These are phyloP conservation scores for Aureobasidium lini DNA, from an alignment of 2,329 filamentous ascomycete species.

Conservation along the genomic window DNA sequence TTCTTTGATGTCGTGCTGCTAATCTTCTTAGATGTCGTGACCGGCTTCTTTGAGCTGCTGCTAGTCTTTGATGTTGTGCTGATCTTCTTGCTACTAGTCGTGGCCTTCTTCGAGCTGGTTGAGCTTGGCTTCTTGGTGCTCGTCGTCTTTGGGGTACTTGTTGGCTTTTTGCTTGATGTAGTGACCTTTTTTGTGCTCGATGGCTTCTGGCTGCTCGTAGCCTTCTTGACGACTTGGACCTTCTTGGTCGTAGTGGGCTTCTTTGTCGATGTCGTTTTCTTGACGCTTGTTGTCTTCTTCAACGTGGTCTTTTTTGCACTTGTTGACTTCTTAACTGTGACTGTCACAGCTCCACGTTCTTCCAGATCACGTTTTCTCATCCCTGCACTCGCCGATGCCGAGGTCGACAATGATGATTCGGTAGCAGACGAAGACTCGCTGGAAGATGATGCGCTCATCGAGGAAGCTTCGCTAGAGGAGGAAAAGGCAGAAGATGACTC, in stretches of 20 bases:
- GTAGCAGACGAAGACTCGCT: background rate
- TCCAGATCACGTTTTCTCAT: background rate
- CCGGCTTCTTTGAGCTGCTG: background rate
- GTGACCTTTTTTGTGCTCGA: background rate
- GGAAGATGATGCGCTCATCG: background rate
- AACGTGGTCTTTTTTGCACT: background rate
- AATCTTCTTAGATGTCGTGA: background rate
- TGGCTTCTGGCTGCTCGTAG: background rate
- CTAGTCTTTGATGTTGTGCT: background rate
- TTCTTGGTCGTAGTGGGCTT: background rate
- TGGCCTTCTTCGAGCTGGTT: background rate
- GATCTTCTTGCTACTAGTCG: background rate
- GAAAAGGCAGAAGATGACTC: background rate
- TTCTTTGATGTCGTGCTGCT: background rate
- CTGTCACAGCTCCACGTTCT: background rate
- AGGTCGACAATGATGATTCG: background rate
- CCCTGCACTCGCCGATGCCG: background rate
- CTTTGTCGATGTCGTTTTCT: background rate
- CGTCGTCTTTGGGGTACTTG: background rate
- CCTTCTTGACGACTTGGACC: background rate
- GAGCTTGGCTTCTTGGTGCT: background rate
- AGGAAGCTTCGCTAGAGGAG: background rate
- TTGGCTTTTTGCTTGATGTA: background rate
- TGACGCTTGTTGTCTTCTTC: background rate
- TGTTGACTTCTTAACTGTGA: background rate